Evolutionary conservation across 2,329 filamentous ascomycete species (phyloP).

Genomic region (Diatrype stigma): DNA sequence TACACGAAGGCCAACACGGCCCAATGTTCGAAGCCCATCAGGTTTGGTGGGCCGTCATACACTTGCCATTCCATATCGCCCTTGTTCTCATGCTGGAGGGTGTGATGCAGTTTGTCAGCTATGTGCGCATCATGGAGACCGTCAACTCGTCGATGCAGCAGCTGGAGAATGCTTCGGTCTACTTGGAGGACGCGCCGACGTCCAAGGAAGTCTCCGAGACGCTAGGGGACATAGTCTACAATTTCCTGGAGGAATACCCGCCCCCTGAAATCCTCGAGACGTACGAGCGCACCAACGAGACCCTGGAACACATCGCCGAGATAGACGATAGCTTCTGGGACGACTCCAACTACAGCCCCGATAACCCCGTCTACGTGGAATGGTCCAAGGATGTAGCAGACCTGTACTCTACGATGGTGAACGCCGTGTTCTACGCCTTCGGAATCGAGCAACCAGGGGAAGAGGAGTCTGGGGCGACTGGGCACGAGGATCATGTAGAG

Average conservation of each 20-base stretch:
- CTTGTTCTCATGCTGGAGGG: conserved; percentile 63
- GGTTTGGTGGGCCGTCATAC: conserved; percentile 52
- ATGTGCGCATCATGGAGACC: conserved; percentile 31
- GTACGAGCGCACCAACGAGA: conserved; percentile 11
- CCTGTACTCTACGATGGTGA: too few relatives aligned
- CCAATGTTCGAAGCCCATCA: conserved; percentile 54
- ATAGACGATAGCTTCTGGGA: too few relatives aligned
- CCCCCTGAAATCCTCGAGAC: conserved; percentile 14
- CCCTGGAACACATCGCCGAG: conserved; percentile 11
- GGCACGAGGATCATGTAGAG: too few relatives aligned
- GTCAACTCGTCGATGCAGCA: conserved; percentile 9
- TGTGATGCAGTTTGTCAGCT: conserved; percentile 51
- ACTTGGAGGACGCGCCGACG: conserved; percentile 2
- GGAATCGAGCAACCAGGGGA: too few relatives aligned
- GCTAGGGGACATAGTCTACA: conserved; percentile 10
- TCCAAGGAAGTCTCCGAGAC: conserved; percentile 15
- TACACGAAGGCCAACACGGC: conserved; percentile 49
- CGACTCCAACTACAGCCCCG: too few relatives aligned
- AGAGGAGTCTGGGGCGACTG: too few relatives aligned
- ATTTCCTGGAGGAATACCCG: conserved; percentile 28
- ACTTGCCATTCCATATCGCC: conserved; percentile 61
- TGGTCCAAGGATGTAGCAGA: too few relatives aligned
- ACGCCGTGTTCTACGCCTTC: too few relatives aligned
- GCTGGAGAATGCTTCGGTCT: conserved; percentile 2
- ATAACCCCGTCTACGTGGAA: too few relatives aligned